Conservation (phyloP, 2,329 filamentous ascomycete genomes). For the Tolypocladium guangdongense region DNA sequence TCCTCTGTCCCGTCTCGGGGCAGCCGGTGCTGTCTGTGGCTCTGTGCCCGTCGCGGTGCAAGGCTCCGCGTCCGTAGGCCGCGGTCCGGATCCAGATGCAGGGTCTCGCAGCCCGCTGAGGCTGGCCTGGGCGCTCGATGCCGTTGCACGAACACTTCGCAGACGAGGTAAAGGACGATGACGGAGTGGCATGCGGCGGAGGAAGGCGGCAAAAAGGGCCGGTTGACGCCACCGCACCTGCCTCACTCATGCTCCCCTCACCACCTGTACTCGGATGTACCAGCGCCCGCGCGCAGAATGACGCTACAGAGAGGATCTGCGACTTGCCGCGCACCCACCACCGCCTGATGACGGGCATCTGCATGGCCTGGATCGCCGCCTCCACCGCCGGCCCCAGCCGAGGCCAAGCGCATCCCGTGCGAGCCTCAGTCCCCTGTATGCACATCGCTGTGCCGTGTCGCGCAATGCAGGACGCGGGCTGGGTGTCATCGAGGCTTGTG, state of each 20-base stretch:
- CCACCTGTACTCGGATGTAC: background rate
- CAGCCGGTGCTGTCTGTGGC: too few relatives aligned
- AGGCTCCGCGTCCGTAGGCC: background rate
- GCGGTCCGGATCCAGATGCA: background rate
- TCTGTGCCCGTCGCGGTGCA: background rate
- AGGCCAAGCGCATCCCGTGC: background rate
- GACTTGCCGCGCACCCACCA: background rate
- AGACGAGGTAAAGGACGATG: background rate
- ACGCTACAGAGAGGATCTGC: background rate
- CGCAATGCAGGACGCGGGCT: too few relatives aligned
- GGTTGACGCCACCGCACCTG: background rate
- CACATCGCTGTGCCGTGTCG: background rate
- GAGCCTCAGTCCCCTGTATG: background rate
- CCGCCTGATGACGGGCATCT: background rate
- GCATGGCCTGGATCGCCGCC: background rate
- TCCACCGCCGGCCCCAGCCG: background rate
- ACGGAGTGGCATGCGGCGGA: background rate
- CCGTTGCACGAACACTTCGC: background rate
- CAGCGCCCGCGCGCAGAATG: background rate
- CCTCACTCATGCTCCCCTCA: background rate
- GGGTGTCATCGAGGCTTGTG: background rate
- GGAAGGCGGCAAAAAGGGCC: background rate
- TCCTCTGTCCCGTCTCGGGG: background rate
- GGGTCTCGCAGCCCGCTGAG: background rate
- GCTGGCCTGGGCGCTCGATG: background rate